Evolutionary conservation across 768 basidiomycete species (phyloP).

Genomic region (Xerocomellus dryophilus): DNA sequence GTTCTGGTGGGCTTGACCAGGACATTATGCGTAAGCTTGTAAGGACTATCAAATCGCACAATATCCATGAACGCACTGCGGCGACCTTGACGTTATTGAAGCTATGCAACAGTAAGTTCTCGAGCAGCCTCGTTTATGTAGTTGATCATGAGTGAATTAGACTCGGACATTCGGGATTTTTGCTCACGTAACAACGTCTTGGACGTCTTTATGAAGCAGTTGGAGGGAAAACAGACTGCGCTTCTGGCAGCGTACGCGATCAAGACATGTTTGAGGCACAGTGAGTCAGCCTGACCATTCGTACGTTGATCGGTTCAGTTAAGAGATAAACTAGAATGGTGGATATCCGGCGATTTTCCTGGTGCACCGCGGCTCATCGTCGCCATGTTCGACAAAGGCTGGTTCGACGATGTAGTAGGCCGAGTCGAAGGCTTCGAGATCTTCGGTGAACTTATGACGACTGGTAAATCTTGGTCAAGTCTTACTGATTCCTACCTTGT

Average conservation of each 20-base stretch:
- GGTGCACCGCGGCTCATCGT: background rate
- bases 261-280: background rate
- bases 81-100: constrained; percentile 13
- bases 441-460: background rate
- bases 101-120: constrained; percentile 4
- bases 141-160: background rate
- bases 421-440: constrained; percentile 6
- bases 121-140: background rate
- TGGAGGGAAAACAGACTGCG: background rate
- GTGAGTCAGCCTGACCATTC: background rate
- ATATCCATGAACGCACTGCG: background rate
- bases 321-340: background rate
- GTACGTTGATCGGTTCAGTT: background rate
- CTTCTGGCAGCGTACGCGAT: constrained; percentile 12
- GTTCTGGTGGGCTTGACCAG: background rate
- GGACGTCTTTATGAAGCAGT: background rate
- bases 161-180: background rate
- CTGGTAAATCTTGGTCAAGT: background rate
- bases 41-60: background rate
- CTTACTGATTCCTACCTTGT: background rate
- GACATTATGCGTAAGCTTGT: background rate
- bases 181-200: background rate
- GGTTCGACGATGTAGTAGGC: constrained; percentile 13
- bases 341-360: background rate
- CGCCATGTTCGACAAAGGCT: constrained; percentile 10